phyloP scores from a whole-genome alignment of 1,139 yeast species.

The Spathaspora sp. region DNA sequence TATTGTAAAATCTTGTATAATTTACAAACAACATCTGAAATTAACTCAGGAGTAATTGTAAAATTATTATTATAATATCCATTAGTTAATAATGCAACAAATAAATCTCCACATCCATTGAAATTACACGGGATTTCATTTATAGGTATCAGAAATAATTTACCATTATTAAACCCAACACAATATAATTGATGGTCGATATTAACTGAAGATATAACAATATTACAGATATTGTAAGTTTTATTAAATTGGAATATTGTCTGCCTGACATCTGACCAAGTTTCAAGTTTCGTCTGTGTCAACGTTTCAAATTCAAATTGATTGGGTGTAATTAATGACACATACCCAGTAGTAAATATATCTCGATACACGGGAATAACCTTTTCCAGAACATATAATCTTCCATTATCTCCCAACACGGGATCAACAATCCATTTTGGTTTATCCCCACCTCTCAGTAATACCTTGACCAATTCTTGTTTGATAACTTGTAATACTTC shows the following conservation, averaged over 20 bases:
- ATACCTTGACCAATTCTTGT: slow-evolving; percentile 27
- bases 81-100: slow-evolving; percentile 41
- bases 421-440: slow-evolving; percentile 41
- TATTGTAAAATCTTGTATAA: slow-evolving; percentile 30
- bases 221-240: slow-evolving; percentile 24
- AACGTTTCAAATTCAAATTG: slow-evolving; percentile 42
- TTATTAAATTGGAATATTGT: slow-evolving; percentile 24
- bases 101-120: slow-evolving; percentile 49
- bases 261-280: slow-evolving; percentile 21
- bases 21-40: slow-evolving; percentile 28
- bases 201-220: slow-evolving; percentile 37
- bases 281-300: slow-evolving; percentile 21
- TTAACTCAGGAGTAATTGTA: slow-evolving; percentile 24
- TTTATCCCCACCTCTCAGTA: slow-evolving; percentile 8
- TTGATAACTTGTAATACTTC: slow-evolving; percentile 50
- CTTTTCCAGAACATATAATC: slow-evolving; percentile 33
- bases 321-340: slow-evolving; percentile 38
- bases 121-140: slow-evolving; percentile 35
- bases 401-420: slow-evolving; percentile 42
- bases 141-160: slow-evolving; percentile 30
- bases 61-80: slow-evolving; percentile 23
- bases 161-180: slow-evolving; percentile 26
- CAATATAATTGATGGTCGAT: slow-evolving; percentile 31
- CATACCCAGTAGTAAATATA: slow-evolving; percentile 27
- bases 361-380: slow-evolving; percentile 30